Evolutionary conservation across 352 stramenopile species (phyloP).

Genomic region (Globisporangium viniferum): DNA sequence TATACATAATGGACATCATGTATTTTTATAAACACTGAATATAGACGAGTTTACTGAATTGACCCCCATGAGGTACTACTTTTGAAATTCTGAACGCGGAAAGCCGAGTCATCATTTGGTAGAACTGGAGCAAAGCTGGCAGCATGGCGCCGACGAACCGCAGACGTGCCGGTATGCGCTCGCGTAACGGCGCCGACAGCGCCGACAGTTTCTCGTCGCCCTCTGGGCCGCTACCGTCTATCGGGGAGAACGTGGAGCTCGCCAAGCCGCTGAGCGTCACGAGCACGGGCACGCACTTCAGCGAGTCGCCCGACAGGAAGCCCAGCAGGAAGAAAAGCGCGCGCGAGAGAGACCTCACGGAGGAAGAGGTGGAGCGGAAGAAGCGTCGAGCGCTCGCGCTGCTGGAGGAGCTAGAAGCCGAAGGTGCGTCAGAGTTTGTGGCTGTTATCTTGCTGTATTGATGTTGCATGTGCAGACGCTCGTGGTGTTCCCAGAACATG

Average conservation of each 20-base stretch:
- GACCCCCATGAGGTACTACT: background rate
- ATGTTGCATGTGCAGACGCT: background rate
- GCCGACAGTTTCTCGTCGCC: slow-evolving; percentile 8
- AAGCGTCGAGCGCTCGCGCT: slow-evolving; percentile 37
- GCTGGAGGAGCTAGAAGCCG: slow-evolving; percentile 58
- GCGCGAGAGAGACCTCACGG: slow-evolving; percentile 17
- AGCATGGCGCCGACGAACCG: slow-evolving; percentile 16
- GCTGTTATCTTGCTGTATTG: background rate
- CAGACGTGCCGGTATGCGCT: slow-evolving; percentile 23
- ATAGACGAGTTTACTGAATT: background rate
- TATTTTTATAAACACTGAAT: background rate
- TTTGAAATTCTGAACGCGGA: slow-evolving; percentile 10
- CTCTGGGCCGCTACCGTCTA: slow-evolving; percentile 37
- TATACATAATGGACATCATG: background rate
- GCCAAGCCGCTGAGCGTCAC: slow-evolving; percentile 19
- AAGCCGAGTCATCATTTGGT: background rate
- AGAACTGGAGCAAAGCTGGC: background rate
- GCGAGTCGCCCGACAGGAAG: slow-evolving; percentile 31
- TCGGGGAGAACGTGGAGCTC: slow-evolving; percentile 63
- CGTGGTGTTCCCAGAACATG: background rate
- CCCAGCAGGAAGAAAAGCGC: slow-evolving; percentile 26
- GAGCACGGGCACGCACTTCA: slow-evolving; percentile 29
- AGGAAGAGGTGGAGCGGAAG: slow-evolving; percentile 34
- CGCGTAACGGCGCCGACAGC: slow-evolving; percentile 12
- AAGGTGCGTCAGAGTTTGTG: slow-evolving; percentile 33